These are phyloP conservation scores for Leccinum subtestaceum DNA, from an alignment of 768 basidiomycete genomes.

Conservation along the genomic window DNA sequence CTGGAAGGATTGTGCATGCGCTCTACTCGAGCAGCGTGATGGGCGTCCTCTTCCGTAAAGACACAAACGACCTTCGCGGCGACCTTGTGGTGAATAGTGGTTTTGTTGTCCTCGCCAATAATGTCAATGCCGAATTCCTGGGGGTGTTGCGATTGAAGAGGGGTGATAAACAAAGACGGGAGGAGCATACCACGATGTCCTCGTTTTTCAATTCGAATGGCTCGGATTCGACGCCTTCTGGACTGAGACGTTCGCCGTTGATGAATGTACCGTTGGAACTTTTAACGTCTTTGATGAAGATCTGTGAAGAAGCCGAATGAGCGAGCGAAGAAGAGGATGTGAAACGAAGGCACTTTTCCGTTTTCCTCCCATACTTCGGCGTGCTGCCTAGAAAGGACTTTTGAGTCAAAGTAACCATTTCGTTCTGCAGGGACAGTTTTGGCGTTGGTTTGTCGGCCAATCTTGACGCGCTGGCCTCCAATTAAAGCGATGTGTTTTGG, in stretches of 20 bases:
- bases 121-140: conserved; percentile 99
- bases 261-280: conserved; percentile 98
- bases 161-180: neutral
- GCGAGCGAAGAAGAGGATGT: conserved; percentile 3
- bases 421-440: conserved; percentile 91
- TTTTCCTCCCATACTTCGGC: conserved; percentile 98
- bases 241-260: conserved; percentile 88
- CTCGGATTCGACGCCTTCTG: conserved; percentile 87
- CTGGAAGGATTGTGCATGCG: conserved; percentile 50
- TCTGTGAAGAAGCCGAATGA: conserved; percentile 44
- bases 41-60: conserved; percentile 81
- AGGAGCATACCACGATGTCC: conserved; percentile 82
- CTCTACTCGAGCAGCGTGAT: conserved; percentile 67
- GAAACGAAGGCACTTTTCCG: conserved; percentile 60
- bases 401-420: conserved; percentile 97
- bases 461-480: conserved; percentile 69
- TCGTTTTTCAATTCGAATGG: conserved; percentile 93
- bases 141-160: conserved; percentile 3
- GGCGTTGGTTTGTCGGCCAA: conserved; percentile 93
- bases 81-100: conserved; percentile 97
- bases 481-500: conserved; percentile 90
- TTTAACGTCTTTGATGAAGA: conserved; percentile 98
- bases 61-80: conserved; percentile 92
- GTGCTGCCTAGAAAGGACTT: conserved; percentile 90
- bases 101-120: conserved; percentile 96